A percentile compares a stretch with the other conserved stretches of the same genome.
phyloP scores from a whole-genome alignment of 129 eudicot species.

The Solidago caesia region DNA sequence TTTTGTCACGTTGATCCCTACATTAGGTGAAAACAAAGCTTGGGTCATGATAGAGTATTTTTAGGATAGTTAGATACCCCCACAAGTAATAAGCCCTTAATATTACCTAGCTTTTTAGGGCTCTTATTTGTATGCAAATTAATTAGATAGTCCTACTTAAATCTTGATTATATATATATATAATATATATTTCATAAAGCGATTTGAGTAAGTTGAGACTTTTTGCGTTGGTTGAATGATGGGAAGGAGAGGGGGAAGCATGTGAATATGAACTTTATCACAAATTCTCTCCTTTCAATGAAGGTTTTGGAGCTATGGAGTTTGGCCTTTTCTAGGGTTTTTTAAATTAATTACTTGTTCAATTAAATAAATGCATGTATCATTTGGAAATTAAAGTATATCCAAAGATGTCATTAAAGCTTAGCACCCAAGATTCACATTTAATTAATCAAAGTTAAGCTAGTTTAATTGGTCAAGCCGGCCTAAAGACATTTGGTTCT shows the following conservation, averaged over 20 bases:
- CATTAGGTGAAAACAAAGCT: too few species aligned
- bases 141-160: conserved; percentile 8
- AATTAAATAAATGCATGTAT: not conserved
- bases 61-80: too few species aligned
- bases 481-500: too few species aligned
- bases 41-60: too few species aligned
- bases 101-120: conserved; percentile 27
- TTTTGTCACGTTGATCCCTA: too few species aligned
- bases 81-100: too few species aligned
- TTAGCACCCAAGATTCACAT: not conserved
- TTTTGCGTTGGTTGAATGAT: conserved; percentile 45
- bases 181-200: conserved; percentile 23
- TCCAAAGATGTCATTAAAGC: not conserved
- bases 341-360: not conserved
- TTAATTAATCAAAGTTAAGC: not conserved
- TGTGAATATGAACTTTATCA: conserved; percentile 30
- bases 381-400: not conserved
- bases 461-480: too few species aligned
- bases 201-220: conserved; percentile 28
- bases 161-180: not conserved
- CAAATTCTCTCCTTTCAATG: conserved; percentile 28
- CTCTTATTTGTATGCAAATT: conserved; percentile 35
- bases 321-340: conserved; percentile 38
- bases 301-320: conserved; percentile 29
- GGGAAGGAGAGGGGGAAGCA: conserved; percentile 44